Conservation (phyloP, 352 stramenopile species). For the Phytophthora capsici region DNA sequence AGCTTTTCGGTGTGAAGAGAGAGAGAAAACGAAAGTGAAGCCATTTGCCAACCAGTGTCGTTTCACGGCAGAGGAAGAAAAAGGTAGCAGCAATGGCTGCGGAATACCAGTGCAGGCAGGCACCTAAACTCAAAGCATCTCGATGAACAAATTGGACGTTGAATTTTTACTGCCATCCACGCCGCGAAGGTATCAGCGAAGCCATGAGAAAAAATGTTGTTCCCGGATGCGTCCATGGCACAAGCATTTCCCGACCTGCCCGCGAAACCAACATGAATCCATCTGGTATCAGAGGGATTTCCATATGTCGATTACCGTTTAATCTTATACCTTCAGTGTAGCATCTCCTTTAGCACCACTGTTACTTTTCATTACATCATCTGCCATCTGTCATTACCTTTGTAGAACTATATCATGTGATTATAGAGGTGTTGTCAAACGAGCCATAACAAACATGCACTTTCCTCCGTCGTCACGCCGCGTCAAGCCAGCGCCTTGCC, state of each 20-base stretch:
- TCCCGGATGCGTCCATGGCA: neutral
- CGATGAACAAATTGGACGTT: no score
- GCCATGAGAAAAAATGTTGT: constrained; percentile 23
- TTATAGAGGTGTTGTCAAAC: neutral
- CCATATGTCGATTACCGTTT: constrained; percentile 3
- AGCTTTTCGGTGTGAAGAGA: constrained; percentile 16
- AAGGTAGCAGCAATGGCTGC: constrained; percentile 2
- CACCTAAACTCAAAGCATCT: neutral
- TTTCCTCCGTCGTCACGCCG: constrained; percentile 23
- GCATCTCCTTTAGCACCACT: neutral
- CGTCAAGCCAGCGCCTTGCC: constrained; percentile 6
- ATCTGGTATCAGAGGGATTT: constrained; percentile 19
- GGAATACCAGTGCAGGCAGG: neutral
- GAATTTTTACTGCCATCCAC: constrained; percentile 7
- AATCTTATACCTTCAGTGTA: neutral
- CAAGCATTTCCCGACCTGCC: constrained; percentile 8
- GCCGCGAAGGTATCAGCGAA: constrained; percentile 14
- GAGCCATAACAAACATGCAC: constrained; percentile 14
- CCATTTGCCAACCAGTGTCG: constrained; percentile 14
- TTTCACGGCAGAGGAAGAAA: constrained; percentile 6
- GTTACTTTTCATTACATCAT: neutral
- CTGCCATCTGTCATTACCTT: constrained; percentile 8
- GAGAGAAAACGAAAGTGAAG: constrained; percentile 7
- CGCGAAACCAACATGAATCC: constrained; percentile 18
- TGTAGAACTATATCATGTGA: neutral